Evolutionary conservation across 768 basidiomycete species (phyloP).

Genomic region (Cystofilobasidium capitatum): DNA sequence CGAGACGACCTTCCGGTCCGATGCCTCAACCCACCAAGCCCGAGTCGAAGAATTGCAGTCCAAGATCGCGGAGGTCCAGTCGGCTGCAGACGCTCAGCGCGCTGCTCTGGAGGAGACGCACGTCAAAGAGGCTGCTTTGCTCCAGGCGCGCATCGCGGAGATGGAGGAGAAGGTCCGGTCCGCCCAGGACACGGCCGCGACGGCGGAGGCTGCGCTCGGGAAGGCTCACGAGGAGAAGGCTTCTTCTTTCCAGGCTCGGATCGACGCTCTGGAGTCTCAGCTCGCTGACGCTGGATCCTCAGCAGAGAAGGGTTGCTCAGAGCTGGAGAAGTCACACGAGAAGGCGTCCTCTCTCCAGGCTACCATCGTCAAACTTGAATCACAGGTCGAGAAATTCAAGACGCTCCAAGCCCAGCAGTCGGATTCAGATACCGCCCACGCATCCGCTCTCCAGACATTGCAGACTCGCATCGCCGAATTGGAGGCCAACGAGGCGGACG

Average conservation of each 20-base stretch:
- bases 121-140: neutral
- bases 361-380: too few species aligned
- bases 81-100: neutral
- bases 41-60: neutral
- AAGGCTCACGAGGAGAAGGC: neutral
- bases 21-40: neutral
- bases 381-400: too few species aligned
- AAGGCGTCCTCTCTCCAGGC: too few species aligned
- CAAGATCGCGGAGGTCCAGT: neutral
- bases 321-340: too few species aligned
- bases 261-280: neutral
- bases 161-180: neutral
- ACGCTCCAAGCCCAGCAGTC: too few species aligned
- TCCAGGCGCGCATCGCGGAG: neutral
- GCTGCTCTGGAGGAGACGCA: neutral
- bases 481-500: neutral
- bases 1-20: neutral
- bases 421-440: neutral
- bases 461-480: neutral
- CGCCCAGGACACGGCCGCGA: neutral
- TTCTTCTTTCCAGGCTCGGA: neutral
- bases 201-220: neutral
- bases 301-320: too few species aligned
- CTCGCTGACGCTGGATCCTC: neutral
- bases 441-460: neutral